Percentiles rank a stretch among this genome's conserved stretches.
Evolutionary conservation across 2,329 filamentous ascomycete species (phyloP).

Genomic region (Beauveria varroae): DNA sequence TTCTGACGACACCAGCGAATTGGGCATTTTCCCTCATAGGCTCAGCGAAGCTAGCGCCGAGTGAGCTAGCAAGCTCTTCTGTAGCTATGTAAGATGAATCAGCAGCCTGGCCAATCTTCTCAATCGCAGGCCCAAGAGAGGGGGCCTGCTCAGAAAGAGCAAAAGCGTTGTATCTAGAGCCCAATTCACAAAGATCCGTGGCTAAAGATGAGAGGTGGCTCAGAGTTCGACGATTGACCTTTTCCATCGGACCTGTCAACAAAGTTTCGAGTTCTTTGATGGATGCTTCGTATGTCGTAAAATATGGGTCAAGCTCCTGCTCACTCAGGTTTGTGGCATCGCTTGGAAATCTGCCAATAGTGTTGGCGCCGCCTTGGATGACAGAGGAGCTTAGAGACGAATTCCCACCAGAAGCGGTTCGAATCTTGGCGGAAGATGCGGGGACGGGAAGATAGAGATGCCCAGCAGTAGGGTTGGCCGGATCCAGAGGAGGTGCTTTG

Average conservation of each 20-base stretch:
- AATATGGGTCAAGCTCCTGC: constrained; percentile 90
- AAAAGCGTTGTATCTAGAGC: constrained; percentile 94
- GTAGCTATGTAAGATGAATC: constrained; percentile 96
- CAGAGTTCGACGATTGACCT: constrained; percentile 84
- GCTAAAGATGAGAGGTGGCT: constrained; percentile 78
- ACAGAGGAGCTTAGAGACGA: constrained; percentile 29
- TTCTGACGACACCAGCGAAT: constrained; percentile 89
- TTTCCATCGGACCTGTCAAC: constrained; percentile 89
- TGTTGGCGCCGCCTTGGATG: constrained; percentile 41
- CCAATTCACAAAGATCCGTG: constrained; percentile 83
- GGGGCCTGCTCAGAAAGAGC: constrained; percentile 87
- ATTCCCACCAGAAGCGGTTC: constrained; percentile 39
- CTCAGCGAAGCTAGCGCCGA: constrained; percentile 94
- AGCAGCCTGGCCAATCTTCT: constrained; percentile 87
- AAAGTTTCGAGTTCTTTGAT: constrained; percentile 87
- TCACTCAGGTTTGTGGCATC: constrained; percentile 70
- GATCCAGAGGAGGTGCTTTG: constrained; percentile 89
- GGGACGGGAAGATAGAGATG: constrained; percentile 86
- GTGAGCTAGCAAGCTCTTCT: constrained; percentile 75
- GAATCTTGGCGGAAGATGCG: constrained; percentile 77
- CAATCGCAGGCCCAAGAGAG: constrained; percentile 84
- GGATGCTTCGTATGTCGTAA: constrained; percentile 84
- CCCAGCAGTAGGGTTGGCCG: constrained; percentile 82
- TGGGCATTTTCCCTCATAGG: constrained; percentile 97
- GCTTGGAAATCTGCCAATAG: constrained; percentile 75